Conservation (phyloP, 805 yeast genomes). For the Candida krabiensis region DNA sequence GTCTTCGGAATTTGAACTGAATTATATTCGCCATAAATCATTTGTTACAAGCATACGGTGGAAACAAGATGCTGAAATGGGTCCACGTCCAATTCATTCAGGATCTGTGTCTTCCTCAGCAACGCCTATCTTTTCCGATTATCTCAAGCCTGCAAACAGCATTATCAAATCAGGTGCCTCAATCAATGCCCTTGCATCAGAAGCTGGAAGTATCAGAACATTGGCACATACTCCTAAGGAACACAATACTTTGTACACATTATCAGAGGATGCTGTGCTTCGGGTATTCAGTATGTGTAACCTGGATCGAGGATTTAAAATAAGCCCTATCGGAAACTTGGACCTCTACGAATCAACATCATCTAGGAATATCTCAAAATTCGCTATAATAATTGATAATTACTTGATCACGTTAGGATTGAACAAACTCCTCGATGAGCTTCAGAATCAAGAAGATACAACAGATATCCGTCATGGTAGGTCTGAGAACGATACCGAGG, state of each 20-base stretch:
- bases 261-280: slow-evolving; percentile 57
- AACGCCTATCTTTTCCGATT: slow-evolving; percentile 12
- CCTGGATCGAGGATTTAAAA: slow-evolving; percentile 53
- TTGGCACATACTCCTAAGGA: slow-evolving; percentile 25
- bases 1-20: slow-evolving; percentile 63
- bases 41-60: slow-evolving; percentile 59
- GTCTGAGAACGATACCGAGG: slow-evolving; percentile 1
- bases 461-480: neutral
- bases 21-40: slow-evolving; percentile 64
- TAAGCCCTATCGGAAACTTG: slow-evolving; percentile 56
- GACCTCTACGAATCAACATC: slow-evolving; percentile 29
- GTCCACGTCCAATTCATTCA: slow-evolving; percentile 4
- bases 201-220: slow-evolving; percentile 6
- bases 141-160: slow-evolving; percentile 29
- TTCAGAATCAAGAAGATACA: slow-evolving; percentile 15
- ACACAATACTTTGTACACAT: slow-evolving; percentile 60
- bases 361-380: slow-evolving; percentile 15
- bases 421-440: slow-evolving; percentile 16
- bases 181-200: slow-evolving; percentile 6
- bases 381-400: slow-evolving; percentile 39
- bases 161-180: slow-evolving; percentile 26
- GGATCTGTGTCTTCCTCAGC: slow-evolving; percentile 5
- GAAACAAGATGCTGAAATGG: slow-evolving; percentile 35
- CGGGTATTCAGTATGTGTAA: slow-evolving; percentile 72
- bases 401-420: slow-evolving; percentile 32